Evolutionary conservation across 2,329 filamentous ascomycete genomes (phyloP), one percentile per base, ranked within the genome.

Genomic region (Curvularia verruculosa): DNA sequence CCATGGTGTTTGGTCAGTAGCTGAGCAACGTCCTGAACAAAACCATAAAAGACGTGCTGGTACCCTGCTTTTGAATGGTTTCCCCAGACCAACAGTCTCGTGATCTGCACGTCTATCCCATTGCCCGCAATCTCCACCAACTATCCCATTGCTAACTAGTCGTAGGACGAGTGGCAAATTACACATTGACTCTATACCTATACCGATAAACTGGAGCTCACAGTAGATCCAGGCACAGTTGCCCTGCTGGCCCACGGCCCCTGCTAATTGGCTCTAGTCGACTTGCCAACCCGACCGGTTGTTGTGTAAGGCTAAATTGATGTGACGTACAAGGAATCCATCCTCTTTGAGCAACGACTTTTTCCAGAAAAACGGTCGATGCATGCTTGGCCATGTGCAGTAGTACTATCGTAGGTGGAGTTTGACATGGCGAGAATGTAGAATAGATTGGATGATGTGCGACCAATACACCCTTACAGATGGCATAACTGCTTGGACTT

Each of bases 271-370:
- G 67, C 49, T 19, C 52, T 50, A 44, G 50, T 28, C 18, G 26
- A 21, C 37, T 21, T 24, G 37, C 47, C 43, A 58, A 43, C 46
- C 40, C 39, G 48, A 54, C 71, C 71, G 71, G 71, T 43, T 70
- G 71, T 73, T 63, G 45, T 66, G 50, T 59, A 59, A 67, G 71
- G 70, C 54, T 73, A 74, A 73, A 71, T 67, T 65, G 47, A 46
- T 3, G 34, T 52, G 37, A 50, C 47, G 19, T 34, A 49, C 46
- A 46, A 45, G 19, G 28, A 34, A 56, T n/a, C 62, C 55, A 41
- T 54, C 52, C 43, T 39, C 37, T 56, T 60, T 43, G 18, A 55
- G 55, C 29, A 46, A 44, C 15, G n/a, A 44, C 36, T 34, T 53
- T 49, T 65, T 65, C 60, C 64, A 59, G 63, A 67, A 69, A 52